phyloP scores from a whole-genome alignment of 306 rosid species.

The Medicago ruthenica region DNA sequence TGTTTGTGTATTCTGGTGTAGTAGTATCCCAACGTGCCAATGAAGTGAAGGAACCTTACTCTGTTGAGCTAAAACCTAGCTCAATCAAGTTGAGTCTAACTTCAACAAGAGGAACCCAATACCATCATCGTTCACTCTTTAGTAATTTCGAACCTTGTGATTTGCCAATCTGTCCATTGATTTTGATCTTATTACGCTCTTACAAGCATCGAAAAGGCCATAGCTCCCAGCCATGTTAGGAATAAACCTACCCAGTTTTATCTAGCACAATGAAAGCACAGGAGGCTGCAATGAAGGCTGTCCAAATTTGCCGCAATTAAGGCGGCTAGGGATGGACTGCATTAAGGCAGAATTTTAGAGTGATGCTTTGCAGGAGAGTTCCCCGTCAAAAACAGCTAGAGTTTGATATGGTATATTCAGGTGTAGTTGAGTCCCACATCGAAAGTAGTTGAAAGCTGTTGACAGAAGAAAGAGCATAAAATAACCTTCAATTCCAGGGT shows the following conservation, averaged over 20 bases:
- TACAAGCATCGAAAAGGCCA: not conserved
- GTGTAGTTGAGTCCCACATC: conserved; percentile 23
- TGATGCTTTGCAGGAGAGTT: not conserved
- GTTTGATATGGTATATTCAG: not conserved
- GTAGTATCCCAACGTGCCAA: not conserved
- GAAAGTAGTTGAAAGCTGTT: not conserved
- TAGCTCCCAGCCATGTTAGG: not conserved
- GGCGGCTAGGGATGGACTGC: not conserved
- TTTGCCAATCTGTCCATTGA: not conserved
- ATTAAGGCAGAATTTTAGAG: not conserved
- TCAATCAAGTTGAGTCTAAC: not conserved
- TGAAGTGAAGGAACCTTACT: not conserved
- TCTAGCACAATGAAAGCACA: not conserved
- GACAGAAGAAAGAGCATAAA: not conserved
- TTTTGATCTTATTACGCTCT: not conserved
- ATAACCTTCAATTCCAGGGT: not conserved
- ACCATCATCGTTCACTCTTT: not conserved
- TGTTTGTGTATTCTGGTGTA: not conserved
- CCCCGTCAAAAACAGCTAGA: not conserved
- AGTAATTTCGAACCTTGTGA: not conserved
- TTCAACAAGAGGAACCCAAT: not conserved
- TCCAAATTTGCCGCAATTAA: not conserved
- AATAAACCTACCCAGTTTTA: not conserved
- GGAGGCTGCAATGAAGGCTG: not conserved
- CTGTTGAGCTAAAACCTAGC: conserved; percentile 5